Evolutionary conservation across 306 rosid species (phyloP), one percentile per base, ranked within the genome.

Genomic region (Phaseolus lunatus): DNA sequence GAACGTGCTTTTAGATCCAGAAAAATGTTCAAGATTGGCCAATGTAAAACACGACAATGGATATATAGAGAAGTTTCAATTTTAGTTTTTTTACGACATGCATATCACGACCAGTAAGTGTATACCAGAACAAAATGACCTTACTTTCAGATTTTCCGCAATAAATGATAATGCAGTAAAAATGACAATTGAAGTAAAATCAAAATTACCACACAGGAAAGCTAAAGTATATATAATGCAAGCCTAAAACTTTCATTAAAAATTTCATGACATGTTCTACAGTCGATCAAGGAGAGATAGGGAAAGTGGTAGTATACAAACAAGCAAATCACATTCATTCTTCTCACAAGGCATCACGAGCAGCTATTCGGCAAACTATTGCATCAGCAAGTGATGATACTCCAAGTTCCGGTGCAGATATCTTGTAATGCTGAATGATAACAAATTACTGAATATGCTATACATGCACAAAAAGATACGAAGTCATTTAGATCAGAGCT

Each of bases 351-450:
- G 93, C 93, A 73, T 90, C 97, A 13, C 95, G 93, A 15, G 95
- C 86, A 37, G 96, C 95, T 18, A 92, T 92, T 18, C 96, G 88
- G 74, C 95, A 88, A 48, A 87, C 81, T 68, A 94, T 90, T 35
- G 93, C 96, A 85, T 92, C 95, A 24, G 90, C 88, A 67, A 92
- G 85, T 14, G 97, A 84, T 23, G 98, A 94, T 39, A 94, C 57
- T 71, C 88, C 96, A 37, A 90, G 88, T 81, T 94, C 97, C 19
- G 24, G 35, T 39, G 81, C 83, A 64, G 93, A 70, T 78, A 94
- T 88, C 89, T 88, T 94, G 84, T 87, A 94, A 78, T 92, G 93
- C 97, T 94, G 96, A 68, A 85, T 75, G 73, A 82, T 45, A 45
- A 82, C 23, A 73, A 54, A 73, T 16, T 24, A 18, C 45, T 70